Percentiles rank a stretch among this genome's conserved stretches.
Evolutionary conservation across 345 rosid genomes (phyloP).

Genomic region (Syzygium aromaticum): DNA sequence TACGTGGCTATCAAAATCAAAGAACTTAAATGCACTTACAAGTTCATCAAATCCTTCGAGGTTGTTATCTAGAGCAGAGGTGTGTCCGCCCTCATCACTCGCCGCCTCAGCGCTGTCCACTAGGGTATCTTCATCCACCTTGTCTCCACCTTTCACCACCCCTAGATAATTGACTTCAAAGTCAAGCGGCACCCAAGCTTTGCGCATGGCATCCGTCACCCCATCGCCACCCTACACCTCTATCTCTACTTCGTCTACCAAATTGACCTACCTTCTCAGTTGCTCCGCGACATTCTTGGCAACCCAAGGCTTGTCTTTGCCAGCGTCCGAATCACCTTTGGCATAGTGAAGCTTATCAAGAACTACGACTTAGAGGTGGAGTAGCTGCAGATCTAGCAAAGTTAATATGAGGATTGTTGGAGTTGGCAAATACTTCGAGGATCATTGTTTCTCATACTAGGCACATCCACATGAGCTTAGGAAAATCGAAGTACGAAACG

Average conservation of each 20-base stretch:
- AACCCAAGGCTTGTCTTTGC: neutral
- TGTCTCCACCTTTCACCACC: neutral
- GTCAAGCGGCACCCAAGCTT: neutral
- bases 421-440: no score
- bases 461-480: no score
- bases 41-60: rapidly evolving
- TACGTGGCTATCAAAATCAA: no score
- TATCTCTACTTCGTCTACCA: neutral
- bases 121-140: neutral
- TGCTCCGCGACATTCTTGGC: neutral
- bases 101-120: no score
- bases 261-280: neutral
- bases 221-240: neutral
- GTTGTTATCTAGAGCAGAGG: no score
- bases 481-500: no score
- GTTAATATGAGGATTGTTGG: no score
- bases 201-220: neutral
- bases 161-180: no score
- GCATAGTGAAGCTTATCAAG: neutral
- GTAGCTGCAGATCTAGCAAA: neutral
- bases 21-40: neutral
- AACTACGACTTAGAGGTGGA: neutral
- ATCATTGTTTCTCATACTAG: no score
- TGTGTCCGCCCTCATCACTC: neutral
- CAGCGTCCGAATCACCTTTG: rapidly evolving